Evolutionary conservation across 495 filamentous ascomycete species (phyloP).

Genomic region (Daldinia vernicosa): DNA sequence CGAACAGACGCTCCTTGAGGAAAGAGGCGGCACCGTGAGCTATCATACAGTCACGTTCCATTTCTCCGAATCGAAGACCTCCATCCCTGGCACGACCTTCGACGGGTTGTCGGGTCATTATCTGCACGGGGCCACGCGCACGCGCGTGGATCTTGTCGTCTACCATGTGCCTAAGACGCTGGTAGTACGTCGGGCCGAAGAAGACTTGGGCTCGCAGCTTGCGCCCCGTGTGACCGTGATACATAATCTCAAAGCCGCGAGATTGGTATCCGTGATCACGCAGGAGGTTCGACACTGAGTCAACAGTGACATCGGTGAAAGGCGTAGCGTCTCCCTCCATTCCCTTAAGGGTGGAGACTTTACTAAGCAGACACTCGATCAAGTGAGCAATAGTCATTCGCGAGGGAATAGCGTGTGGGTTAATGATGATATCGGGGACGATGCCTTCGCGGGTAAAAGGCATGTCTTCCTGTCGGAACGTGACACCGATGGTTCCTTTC

Average conservation of each 20-base stretch:
- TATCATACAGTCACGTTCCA: slow-evolving; percentile 99
- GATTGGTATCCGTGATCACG: slow-evolving; percentile 93
- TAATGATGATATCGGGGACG: slow-evolving; percentile 96
- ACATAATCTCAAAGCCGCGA: slow-evolving; percentile 98
- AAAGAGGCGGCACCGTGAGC: slow-evolving; percentile 95
- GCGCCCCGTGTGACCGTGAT: slow-evolving; percentile 93
- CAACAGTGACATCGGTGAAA: slow-evolving; percentile 97
- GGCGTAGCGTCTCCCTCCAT: slow-evolving; percentile 97
- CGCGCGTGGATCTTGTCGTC: slow-evolving; percentile 99
- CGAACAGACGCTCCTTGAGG: slow-evolving; percentile 96
- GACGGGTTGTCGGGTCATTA: slow-evolving; percentile 96
- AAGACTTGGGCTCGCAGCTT: slow-evolving; percentile 96
- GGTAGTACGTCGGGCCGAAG: slow-evolving; percentile 98
- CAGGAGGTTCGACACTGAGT: slow-evolving; percentile 89
- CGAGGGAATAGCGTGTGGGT: slow-evolving; percentile 98
- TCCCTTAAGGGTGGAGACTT: slow-evolving; percentile 88
- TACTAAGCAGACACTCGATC: slow-evolving; percentile 97
- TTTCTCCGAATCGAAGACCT: slow-evolving; percentile 99
- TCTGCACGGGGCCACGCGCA: slow-evolving; percentile 94
- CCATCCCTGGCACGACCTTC: slow-evolving; percentile 97
- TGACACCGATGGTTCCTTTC: slow-evolving; percentile 99
- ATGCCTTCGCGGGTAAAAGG: slow-evolving; percentile 94
- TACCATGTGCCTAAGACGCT: slow-evolving; percentile 98
- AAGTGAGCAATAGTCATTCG: slow-evolving; percentile 99
- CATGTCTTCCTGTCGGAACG: slow-evolving; percentile 97